phyloP scores from a whole-genome alignment of 2,329 filamentous ascomycete genomes.

The Karstenula rhodostoma region DNA sequence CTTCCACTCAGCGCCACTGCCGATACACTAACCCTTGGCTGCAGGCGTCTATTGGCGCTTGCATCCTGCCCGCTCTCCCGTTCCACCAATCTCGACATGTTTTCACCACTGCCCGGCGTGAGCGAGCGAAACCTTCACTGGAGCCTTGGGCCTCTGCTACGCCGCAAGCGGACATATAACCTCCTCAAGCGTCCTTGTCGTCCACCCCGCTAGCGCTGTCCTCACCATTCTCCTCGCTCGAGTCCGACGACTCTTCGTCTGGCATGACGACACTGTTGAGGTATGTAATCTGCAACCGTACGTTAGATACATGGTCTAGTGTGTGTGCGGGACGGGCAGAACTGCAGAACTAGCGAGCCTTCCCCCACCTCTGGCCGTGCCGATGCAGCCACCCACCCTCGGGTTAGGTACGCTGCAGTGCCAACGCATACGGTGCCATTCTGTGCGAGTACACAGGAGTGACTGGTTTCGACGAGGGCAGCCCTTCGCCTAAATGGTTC shows the following conservation, averaged over 20 bases:
- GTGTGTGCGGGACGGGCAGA: conserved; percentile 20
- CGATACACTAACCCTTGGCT: conserved; percentile 19
- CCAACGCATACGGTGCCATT: conserved; percentile 38
- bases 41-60: conserved; percentile 36
- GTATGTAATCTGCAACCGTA: conserved; percentile 55
- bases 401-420: conserved; percentile 41
- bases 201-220: conserved; percentile 31
- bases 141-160: conserved; percentile 15
- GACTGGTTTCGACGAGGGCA: conserved; percentile 24
- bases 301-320: conserved; percentile 45
- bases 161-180: conserved; percentile 28
- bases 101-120: conserved; percentile 8
- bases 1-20: conserved; percentile 31
- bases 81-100: conserved; percentile 30
- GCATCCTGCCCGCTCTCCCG: conserved; percentile 23
- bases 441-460: conserved; percentile 23
- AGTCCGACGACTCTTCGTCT: conserved; percentile 49
- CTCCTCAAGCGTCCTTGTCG: conserved; percentile 20
- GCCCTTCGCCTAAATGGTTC: not conserved
- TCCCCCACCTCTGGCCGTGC: conserved; percentile 23
- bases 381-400: conserved; percentile 30
- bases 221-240: conserved; percentile 38
- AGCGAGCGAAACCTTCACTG: conserved; percentile 16
- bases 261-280: conserved; percentile 61
- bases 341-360: conserved; percentile 19